phyloP scores from a whole-genome alignment of 2,329 filamentous ascomycete species.

The Botrytis fabae region DNA sequence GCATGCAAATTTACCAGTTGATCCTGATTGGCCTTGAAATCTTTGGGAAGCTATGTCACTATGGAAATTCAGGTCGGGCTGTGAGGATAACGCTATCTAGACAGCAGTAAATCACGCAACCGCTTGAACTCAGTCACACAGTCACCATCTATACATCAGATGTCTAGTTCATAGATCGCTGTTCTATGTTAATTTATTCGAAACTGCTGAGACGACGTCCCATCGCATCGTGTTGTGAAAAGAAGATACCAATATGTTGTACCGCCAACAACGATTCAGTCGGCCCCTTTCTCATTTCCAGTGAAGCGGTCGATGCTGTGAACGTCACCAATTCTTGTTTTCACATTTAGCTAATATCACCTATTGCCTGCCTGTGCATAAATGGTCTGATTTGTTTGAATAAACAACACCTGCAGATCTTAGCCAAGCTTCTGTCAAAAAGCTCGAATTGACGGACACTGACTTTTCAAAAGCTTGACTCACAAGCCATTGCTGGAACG shows the following conservation, averaged over 20 bases:
- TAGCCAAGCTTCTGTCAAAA: constrained; percentile 21
- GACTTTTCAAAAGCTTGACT: constrained; percentile 14
- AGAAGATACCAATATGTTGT: not conserved
- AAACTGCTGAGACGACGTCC: not conserved
- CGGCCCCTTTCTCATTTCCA: not conserved
- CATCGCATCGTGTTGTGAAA: not conserved
- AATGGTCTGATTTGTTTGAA: not conserved
- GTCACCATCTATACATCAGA: not conserved
- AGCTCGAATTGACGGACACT: not conserved
- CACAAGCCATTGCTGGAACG: not conserved
- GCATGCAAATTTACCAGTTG: not conserved
- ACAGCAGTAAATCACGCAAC: not conserved
- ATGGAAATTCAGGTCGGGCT: not conserved
- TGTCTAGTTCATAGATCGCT: not conserved
- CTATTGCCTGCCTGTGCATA: not conserved
- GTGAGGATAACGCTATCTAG: not conserved
- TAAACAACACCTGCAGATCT: not conserved
- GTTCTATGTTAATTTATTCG: not conserved
- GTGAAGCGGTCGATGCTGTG: not conserved
- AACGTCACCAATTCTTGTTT: not conserved
- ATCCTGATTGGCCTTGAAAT: not conserved
- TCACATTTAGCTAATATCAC: not conserved
- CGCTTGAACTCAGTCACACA: not conserved
- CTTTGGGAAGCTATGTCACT: not conserved
- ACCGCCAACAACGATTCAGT: not conserved